Evolutionary conservation across 352 stramenopile species (phyloP), one percentile per base, ranked within the genome.

Genomic region (Bremia lactucae): DNA sequence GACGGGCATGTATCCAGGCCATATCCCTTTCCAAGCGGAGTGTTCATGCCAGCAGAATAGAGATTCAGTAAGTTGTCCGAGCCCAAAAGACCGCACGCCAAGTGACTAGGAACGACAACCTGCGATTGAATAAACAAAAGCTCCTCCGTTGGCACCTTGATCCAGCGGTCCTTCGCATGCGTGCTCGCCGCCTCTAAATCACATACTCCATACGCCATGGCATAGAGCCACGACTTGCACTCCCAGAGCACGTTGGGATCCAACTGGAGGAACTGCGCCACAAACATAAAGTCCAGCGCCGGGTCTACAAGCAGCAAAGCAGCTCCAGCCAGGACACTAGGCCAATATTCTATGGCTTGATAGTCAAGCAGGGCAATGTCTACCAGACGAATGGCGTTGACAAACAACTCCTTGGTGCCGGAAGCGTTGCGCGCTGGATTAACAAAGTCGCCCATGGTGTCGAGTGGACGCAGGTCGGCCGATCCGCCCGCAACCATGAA

Each of bases 211-310:
- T 69, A 80, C 8, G 71, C 70, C 42, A 77, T 66, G 8, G 55
- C 47, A 36, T 81, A 72, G 13, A 88, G 64, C 76, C 76, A 88
- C 42, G 65, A 77, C 60, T 84, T 83, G 61, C 76, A 88, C 24
- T 88, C 76, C 73, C 74, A 88, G 14, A 88, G 58, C 42, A 88
- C 66, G 19, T 67, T 79, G 20, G 71, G 69, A 41, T 88, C 76
- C 8, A 88, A 54, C 46, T 88, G 76, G 21, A 88, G 50, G 37
- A 88, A 88, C 53, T 86, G 72, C 22, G 76, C 76, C n/a, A 86
- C 73, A 47, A 84, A 88, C 44, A 81, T 62, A 28, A 86, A 68
- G 46, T 88, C 76, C 28, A 88, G 56, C 9, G 55, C 65, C 15
- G 69, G 52, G 31, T 88, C 76, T 26, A 79, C 76, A 4, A 88